Conservation (phyloP, 495 filamentous ascomycete genomes). For the Podospora anserina region DNA sequence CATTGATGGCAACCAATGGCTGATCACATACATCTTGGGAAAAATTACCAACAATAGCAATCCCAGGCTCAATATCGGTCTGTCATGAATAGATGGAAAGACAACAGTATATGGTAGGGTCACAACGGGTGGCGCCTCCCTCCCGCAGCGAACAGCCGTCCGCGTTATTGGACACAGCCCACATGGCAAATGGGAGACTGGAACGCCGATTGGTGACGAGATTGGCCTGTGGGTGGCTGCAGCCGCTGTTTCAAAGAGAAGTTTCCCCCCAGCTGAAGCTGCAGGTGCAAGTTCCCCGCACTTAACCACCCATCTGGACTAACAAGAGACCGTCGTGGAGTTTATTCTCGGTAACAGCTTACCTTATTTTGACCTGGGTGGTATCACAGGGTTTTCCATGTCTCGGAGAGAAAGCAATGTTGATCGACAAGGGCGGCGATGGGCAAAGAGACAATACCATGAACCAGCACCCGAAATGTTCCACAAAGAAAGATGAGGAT, state of each 20-base stretch:
- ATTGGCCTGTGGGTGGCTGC: neutral
- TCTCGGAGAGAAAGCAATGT: neutral
- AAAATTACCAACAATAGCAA: neutral
- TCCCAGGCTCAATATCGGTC: neutral
- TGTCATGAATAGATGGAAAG: neutral
- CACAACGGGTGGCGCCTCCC: constrained; percentile 1
- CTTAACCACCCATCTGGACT: neutral
- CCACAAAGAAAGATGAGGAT: neutral
- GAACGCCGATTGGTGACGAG: constrained; percentile 1
- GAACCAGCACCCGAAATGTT: neutral
- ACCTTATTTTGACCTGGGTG: neutral
- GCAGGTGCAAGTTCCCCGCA: neutral
- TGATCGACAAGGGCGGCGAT: neutral
- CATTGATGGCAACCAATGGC: neutral
- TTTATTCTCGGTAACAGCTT: neutral
- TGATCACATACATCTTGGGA: neutral
- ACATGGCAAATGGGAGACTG: neutral
- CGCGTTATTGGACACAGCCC: neutral
- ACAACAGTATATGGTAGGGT: neutral
- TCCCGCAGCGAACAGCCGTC: neutral
- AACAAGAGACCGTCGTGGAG: neutral
- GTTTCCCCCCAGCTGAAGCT: constrained; percentile 9
- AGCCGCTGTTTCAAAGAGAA: constrained; percentile 5
- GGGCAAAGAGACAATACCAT: neutral
- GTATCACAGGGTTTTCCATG: neutral